phyloP scores from a whole-genome alignment of 2,329 filamentous ascomycete species.

The Colletotrichum endophyticum region DNA sequence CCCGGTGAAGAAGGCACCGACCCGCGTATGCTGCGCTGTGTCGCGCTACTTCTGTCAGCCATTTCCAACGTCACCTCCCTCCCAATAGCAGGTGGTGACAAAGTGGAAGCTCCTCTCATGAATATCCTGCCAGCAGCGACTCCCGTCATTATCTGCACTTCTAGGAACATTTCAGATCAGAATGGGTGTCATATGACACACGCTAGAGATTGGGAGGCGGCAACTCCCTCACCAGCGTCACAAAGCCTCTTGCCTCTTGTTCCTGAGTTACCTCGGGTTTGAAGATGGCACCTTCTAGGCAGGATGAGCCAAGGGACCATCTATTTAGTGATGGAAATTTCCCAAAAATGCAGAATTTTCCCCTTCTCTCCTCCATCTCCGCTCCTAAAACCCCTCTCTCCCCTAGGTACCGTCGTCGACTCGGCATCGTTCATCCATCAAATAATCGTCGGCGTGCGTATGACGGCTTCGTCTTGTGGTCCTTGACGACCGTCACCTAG shows the following conservation, averaged over 20 bases:
- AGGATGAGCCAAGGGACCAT: background rate
- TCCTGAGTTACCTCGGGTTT: fast-evolving
- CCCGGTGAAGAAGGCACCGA: background rate
- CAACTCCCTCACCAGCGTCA: background rate
- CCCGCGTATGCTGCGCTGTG: background rate
- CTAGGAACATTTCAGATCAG: background rate
- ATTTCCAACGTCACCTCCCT: background rate
- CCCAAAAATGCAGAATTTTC: background rate
- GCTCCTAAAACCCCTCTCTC: background rate
- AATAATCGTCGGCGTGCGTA: background rate
- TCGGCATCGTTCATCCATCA: background rate
- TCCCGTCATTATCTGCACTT: background rate
- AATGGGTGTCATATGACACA: background rate
- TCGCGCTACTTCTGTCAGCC: background rate
- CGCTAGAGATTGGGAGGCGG: background rate
- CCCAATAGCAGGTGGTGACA: background rate
- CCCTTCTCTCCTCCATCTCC: background rate
- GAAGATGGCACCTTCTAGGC: background rate
- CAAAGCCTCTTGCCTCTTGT: background rate
- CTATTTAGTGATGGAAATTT: background rate
- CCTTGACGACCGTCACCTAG: background rate
- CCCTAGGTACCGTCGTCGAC: background rate
- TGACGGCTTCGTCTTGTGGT: background rate
- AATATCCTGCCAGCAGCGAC: background rate
- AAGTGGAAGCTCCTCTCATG: background rate